Evolutionary conservation across 306 rosid genomes (phyloP).

Genomic region (Begonia fuchsioides): DNA sequence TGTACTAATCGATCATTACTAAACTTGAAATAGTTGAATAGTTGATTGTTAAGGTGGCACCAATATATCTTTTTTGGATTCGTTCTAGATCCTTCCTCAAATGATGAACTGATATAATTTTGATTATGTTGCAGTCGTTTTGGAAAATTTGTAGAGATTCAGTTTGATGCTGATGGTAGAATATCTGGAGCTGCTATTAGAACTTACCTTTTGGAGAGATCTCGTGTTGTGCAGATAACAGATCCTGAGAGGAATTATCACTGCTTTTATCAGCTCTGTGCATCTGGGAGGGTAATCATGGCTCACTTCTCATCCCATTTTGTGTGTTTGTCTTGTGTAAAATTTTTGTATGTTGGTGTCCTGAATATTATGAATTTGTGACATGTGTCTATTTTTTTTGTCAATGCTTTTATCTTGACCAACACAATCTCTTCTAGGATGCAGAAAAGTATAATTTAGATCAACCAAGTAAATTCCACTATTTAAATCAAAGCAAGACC

Average conservation of each 20-base stretch:
- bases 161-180: conserved; percentile 89
- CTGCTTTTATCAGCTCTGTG: conserved; percentile 90
- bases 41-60: no score
- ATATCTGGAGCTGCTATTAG: conserved; percentile 97
- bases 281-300: conserved; percentile 56
- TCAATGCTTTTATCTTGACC: conserved; percentile 13
- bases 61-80: no score
- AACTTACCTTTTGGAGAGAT: conserved; percentile 88
- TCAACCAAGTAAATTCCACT: conserved; percentile 78
- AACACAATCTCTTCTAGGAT: conserved; percentile 39
- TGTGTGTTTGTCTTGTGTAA: conserved; percentile 3
- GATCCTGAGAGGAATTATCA: conserved; percentile 96
- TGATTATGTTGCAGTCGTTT: conserved; percentile 48
- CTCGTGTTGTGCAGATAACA: conserved; percentile 93
- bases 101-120: no score
- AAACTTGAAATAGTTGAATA: no score
- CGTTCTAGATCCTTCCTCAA: no score
- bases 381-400: background rate
- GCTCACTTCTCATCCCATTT: background rate
- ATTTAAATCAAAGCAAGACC: conserved; percentile 78
- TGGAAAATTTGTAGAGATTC: conserved; percentile 98
- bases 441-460: conserved; percentile 72
- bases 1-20: no score
- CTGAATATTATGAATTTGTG: background rate
- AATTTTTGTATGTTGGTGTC: background rate